Evolutionary conservation across 1,284 basidiomycete genomes (phyloP).

Genomic region (Moesziomyces sp.): DNA sequence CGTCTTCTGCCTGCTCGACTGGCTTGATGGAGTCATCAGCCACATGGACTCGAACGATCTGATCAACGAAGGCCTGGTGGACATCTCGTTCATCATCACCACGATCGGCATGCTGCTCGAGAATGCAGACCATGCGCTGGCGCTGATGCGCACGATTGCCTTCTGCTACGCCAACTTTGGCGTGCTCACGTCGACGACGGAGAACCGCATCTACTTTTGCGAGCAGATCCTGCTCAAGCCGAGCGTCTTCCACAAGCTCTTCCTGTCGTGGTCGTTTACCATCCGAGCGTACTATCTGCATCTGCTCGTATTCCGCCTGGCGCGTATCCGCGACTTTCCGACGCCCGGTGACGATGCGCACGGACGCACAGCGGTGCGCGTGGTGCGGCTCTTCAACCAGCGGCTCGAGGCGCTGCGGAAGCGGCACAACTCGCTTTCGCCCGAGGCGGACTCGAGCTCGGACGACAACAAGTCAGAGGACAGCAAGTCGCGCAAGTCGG

Average conservation of each 20-base stretch:
- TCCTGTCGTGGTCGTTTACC: slow-evolving; percentile 65
- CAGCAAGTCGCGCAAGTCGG: slow-evolving; percentile 30
- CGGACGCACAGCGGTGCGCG: slow-evolving; percentile 49
- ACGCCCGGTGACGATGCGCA: slow-evolving; percentile 46
- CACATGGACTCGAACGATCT: slow-evolving; percentile 62
- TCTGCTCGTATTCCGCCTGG: slow-evolving; percentile 62
- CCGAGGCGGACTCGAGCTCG: slow-evolving; percentile 47
- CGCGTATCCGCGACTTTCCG: slow-evolving; percentile 58
- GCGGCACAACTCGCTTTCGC: slow-evolving; percentile 58
- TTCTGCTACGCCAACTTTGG: slow-evolving; percentile 65
- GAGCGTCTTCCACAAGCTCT: slow-evolving; percentile 61
- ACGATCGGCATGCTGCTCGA: slow-evolving; percentile 59
- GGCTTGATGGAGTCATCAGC: slow-evolving; percentile 60
- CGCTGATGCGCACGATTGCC: slow-evolving; percentile 63
- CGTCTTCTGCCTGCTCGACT: slow-evolving; percentile 64
- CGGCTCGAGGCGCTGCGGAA: slow-evolving; percentile 57
- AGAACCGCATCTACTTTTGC: slow-evolving; percentile 57
- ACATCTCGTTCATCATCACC: slow-evolving; percentile 59
- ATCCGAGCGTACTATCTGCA: slow-evolving; percentile 65
- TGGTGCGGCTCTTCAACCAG: slow-evolving; percentile 56
- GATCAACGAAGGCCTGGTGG: slow-evolving; percentile 48
- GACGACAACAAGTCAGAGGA: slow-evolving; percentile 53
- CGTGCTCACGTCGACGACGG: slow-evolving; percentile 48
- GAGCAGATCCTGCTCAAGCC: slow-evolving; percentile 62
- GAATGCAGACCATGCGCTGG: slow-evolving; percentile 62